These are phyloP conservation scores for Mortierella sp. DNA, from an alignment of 371 early-diverging fungal genomes.

Conservation along the genomic window DNA sequence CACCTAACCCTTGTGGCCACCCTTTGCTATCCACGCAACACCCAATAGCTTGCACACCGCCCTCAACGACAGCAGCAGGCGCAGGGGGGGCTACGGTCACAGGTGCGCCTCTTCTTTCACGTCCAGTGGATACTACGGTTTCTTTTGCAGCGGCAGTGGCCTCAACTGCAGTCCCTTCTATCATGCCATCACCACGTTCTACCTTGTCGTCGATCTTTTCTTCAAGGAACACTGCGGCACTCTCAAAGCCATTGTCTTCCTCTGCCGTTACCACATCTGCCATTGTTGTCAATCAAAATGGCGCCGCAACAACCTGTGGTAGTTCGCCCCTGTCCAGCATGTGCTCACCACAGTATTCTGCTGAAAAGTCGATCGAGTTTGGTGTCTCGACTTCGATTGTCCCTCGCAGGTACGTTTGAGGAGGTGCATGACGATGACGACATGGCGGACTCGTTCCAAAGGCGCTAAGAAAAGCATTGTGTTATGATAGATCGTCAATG, in stretches of 20 bases:
- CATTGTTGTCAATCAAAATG: not conserved
- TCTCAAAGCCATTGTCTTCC: not conserved
- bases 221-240: not conserved
- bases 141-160: constrained; percentile 33
- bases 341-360: not conserved
- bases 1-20: constrained; percentile 1
- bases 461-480: too few relatives aligned
- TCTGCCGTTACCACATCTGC: not conserved
- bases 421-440: not conserved
- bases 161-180: constrained; percentile 1
- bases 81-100: not conserved
- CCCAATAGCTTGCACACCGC: not conserved
- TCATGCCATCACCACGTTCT: constrained; percentile 10
- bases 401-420: constrained; percentile 1
- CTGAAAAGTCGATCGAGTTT: not conserved
- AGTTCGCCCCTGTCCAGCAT: not conserved
- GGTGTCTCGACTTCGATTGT: not conserved
- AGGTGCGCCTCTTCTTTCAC: constrained; percentile 8
- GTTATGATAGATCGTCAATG: constrained; percentile 14
- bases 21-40: constrained; percentile 5
- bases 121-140: constrained; percentile 12
- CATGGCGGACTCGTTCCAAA: not conserved
- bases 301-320: not conserved
- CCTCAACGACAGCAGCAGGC: not conserved
- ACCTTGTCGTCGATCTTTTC: constrained; percentile 5